Conservation (phyloP, 2,329 filamentous ascomycete species). For the Aspergillus fructus region DNA sequence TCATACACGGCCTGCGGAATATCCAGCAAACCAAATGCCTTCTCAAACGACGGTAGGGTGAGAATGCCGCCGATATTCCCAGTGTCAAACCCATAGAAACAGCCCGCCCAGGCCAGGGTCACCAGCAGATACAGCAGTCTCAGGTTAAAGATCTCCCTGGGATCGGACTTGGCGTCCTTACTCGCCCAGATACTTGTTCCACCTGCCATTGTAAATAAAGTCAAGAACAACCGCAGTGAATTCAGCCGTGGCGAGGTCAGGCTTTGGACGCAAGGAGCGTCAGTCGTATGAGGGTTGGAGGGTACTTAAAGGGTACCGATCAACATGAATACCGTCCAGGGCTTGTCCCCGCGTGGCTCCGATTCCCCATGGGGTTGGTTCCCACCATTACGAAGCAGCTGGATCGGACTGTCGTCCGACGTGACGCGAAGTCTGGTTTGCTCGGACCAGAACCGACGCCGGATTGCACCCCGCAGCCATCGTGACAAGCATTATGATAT, state of each 20-base stretch:
- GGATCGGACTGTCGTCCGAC: slow-evolving; percentile 7
- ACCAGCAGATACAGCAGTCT: background rate
- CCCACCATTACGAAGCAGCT: background rate
- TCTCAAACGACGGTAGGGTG: slow-evolving; percentile 35
- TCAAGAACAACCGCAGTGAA: too few species aligned
- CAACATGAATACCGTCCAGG: too few species aligned
- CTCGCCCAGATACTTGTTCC: slow-evolving; percentile 6
- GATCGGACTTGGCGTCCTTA: slow-evolving; percentile 1
- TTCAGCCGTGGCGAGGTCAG: too few species aligned
- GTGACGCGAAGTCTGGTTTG: too few species aligned
- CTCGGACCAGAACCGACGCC: background rate
- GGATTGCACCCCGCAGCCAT: background rate
- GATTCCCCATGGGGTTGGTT: slow-evolving; percentile 1
- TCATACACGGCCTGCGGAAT: background rate
- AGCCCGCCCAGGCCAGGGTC: slow-evolving; percentile 30
- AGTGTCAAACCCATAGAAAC: slow-evolving; percentile 41
- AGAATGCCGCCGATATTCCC: slow-evolving; percentile 42
- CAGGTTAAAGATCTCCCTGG: slow-evolving; percentile 7
- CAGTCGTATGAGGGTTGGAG: too few species aligned
- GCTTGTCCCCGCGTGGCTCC: background rate
- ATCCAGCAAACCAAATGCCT: background rate
- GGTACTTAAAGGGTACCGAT: too few species aligned
- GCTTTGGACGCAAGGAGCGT: too few species aligned
- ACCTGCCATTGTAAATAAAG: background rate
- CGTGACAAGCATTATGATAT: too few species aligned